Evolutionary conservation across 2,329 filamentous ascomycete species (phyloP), one percentile per base, ranked within the genome.

Genomic region (Lachnellula arida): DNA sequence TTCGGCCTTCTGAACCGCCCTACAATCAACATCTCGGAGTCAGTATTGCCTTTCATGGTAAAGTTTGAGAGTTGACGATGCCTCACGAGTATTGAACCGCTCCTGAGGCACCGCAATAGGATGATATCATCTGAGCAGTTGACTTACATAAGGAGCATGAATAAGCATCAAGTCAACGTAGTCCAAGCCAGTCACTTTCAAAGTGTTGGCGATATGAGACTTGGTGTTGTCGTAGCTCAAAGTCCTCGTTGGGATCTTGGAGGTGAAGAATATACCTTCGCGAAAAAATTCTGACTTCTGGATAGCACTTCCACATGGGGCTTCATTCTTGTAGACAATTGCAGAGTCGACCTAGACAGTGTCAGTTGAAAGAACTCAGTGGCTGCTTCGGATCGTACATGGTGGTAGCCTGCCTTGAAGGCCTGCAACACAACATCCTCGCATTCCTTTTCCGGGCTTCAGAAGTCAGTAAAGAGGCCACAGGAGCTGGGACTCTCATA

Each of bases 111-210:
- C 28, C 28, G 28, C 28, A 32, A 12, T 32, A 32, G 28, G 28
- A 11, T 12, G 9, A 32, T 32, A 32, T 11, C 7, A 32, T 32
- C 28, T 12, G 9, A 11, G 9, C 28, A 32, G 9, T 12, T 12
- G 9, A 32, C 28, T 32, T 32, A 32, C 28, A 63, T 82, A 84
- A 0, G 83, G 83, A 0, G 79, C 73, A 68, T 87, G 84, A 52
- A 86, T 78, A 19, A 87, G 78, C 70, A 81, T 80, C 55, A 89
- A 76, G 65, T 90, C 86, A 60, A 89, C 78, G 69, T 89, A 89
- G 22, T 76, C 80, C 4, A 89, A 75, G 14, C 81, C 80, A 0
- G 61, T 63, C 57, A 83, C 78, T 51, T 77, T 72, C 22, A 92
- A 74, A 15, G 85, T 87, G 52, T 78, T 74, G 60, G 86, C 73